Evolutionary conservation across 2,329 filamentous ascomycete genomes (phyloP).

Genomic region (Decorospora gaudefroyi): DNA sequence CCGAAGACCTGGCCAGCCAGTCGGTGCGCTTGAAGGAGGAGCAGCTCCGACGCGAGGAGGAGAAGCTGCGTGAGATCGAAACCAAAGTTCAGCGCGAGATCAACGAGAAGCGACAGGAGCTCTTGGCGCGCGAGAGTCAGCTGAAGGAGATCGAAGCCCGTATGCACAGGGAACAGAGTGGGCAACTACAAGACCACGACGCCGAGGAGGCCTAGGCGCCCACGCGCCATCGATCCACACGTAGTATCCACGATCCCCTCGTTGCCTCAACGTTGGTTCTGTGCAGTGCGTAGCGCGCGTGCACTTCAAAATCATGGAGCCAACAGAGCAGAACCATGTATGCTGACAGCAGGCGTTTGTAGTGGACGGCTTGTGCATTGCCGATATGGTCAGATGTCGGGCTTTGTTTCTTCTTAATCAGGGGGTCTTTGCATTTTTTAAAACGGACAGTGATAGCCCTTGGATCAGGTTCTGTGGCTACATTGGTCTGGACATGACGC

Average conservation of each 20-base stretch:
- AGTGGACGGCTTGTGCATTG: slow-evolving; percentile 37
- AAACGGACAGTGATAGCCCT: slow-evolving; percentile 33
- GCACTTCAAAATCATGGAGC: slow-evolving; percentile 25
- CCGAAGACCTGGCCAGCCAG: slow-evolving; percentile 93
- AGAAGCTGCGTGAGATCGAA: slow-evolving; percentile 99
- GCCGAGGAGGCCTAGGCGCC: slow-evolving; percentile 39
- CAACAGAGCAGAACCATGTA: slow-evolving; percentile 31
- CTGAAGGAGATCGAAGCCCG: slow-evolving; percentile 97
- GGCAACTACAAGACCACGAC: slow-evolving; percentile 41
- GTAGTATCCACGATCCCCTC: slow-evolving; percentile 8
- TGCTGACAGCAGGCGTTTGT: slow-evolving; percentile 40
- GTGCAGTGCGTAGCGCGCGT: slow-evolving; percentile 38
- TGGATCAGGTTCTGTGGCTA: slow-evolving; percentile 27
- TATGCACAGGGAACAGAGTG: slow-evolving; percentile 83
- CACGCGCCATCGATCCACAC: slow-evolving; percentile 21
- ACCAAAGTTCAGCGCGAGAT: slow-evolving; percentile 99
- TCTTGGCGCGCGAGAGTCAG: slow-evolving; percentile 95
- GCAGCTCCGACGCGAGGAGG: slow-evolving; percentile 97
- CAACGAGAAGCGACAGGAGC: slow-evolving; percentile 99
- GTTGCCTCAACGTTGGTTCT: slow-evolving; percentile 13
- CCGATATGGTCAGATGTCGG: slow-evolving; percentile 32
- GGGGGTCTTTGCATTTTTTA: slow-evolving; percentile 33
- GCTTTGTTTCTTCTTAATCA: slow-evolving; percentile 38
- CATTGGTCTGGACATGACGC: slow-evolving; percentile 42
- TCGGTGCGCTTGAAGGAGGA: slow-evolving; percentile 99